Conservation (phyloP, 257 asterid genomes). For the Mitragyna speciosa region DNA sequence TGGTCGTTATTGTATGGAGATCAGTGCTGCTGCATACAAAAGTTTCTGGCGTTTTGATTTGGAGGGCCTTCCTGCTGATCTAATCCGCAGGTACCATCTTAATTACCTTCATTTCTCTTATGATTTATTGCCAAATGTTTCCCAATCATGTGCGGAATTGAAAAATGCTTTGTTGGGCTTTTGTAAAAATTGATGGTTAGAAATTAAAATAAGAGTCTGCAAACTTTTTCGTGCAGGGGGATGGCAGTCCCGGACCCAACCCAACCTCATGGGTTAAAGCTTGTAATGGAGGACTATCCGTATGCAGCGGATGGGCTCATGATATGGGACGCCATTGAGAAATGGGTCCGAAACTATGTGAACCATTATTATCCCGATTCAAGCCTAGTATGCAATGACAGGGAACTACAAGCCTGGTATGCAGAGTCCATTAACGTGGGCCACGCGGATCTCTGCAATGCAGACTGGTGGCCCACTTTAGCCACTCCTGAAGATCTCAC, state of each 20-base stretch:
- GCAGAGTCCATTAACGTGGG: conserved; percentile 89
- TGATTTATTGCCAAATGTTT: not conserved
- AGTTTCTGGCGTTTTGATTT: conserved; percentile 79
- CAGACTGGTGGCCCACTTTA: conserved; percentile 90
- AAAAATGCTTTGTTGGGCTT: not conserved
- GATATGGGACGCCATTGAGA: conserved; percentile 78
- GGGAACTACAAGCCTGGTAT: conserved; percentile 95
- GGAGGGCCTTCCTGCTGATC: conserved; percentile 93
- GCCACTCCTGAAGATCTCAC: conserved; percentile 65
- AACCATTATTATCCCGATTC: conserved; percentile 64
- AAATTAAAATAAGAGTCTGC: too few relatives aligned
- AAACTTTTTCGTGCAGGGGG: conserved; percentile 54
- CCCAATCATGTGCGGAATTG: not conserved
- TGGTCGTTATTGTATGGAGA: conserved; percentile 92
- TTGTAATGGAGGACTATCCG: conserved; percentile 75
- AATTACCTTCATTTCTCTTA: not conserved
- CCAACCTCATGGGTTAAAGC: conserved; percentile 69
- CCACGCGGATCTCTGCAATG: conserved; percentile 68
- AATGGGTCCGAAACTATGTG: conserved; percentile 63
- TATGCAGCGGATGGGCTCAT: conserved; percentile 86
- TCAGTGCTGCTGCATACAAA: conserved; percentile 90
- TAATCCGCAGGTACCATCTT: conserved; percentile 64
- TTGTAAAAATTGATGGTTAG: too few relatives aligned
- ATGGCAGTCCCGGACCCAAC: conserved; percentile 84
- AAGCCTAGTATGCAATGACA: conserved; percentile 61